A percentile compares a stretch with the other conserved stretches of the same genome.
phyloP scores from a whole-genome alignment of 2,329 filamentous ascomycete species.

The Alternaria angustiovoidea region DNA sequence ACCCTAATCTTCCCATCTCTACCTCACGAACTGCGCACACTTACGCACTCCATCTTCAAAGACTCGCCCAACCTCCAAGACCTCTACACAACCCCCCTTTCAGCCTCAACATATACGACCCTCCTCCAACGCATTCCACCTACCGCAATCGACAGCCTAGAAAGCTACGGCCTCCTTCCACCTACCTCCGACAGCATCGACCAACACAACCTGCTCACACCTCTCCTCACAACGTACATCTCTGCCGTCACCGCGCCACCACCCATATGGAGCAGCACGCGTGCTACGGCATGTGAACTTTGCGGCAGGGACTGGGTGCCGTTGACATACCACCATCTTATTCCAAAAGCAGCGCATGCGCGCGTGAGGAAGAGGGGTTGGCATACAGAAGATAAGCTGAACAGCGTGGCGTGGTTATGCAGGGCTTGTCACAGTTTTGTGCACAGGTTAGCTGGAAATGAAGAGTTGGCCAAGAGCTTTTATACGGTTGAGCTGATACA shows the following conservation, averaged over 20 bases:
- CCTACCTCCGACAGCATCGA: slow-evolving; percentile 49
- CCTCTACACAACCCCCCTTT: slow-evolving; percentile 66
- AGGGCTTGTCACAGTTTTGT: slow-evolving; percentile 84
- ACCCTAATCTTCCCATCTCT: slow-evolving; percentile 72
- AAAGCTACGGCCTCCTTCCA: slow-evolving; percentile 70
- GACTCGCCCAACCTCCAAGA: slow-evolving; percentile 60
- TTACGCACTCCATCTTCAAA: slow-evolving; percentile 68
- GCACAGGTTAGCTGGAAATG: slow-evolving; percentile 76
- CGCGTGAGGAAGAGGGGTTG: slow-evolving; percentile 80
- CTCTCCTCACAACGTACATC: slow-evolving; percentile 71
- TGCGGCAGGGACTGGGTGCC: slow-evolving; percentile 78
- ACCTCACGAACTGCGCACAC: slow-evolving; percentile 65
- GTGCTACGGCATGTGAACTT: slow-evolving; percentile 71
- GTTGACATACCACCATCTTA: slow-evolving; percentile 84
- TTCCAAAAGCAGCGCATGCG: slow-evolving; percentile 78
- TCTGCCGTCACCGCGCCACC: slow-evolving; percentile 66
- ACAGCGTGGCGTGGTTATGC: slow-evolving; percentile 87
- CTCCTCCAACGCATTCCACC: slow-evolving; percentile 65
- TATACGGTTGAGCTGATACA: slow-evolving; percentile 76
- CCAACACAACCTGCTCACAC: slow-evolving; percentile 65
- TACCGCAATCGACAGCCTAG: slow-evolving; percentile 70
- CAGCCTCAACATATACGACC: slow-evolving; percentile 58
- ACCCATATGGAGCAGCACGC: slow-evolving; percentile 68
- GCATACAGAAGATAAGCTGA: slow-evolving; percentile 77
- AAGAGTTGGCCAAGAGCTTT: slow-evolving; percentile 76